Evolutionary conservation across 2,329 filamentous ascomycete genomes (phyloP).

Genomic region (Colletotrichum phormii): DNA sequence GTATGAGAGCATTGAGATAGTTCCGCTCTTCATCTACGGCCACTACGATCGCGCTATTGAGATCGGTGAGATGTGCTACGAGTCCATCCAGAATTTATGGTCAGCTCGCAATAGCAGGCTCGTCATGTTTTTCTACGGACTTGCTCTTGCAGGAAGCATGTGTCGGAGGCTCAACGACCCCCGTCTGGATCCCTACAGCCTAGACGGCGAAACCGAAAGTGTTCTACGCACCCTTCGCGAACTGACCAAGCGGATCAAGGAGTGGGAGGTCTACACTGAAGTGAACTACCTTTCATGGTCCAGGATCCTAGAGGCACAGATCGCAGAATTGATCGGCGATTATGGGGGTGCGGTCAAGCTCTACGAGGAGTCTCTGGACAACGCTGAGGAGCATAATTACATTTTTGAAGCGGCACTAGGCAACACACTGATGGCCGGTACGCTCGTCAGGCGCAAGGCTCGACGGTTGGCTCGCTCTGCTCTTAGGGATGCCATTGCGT

Average conservation of each 20-base stretch:
- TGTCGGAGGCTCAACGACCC: constrained; percentile 63
- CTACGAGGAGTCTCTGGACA: constrained; percentile 80
- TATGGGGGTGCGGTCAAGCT: constrained; percentile 69
- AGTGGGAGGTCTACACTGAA: constrained; percentile 72
- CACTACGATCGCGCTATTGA: constrained; percentile 71
- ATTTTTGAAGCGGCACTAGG: constrained; percentile 78
- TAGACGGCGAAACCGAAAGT: constrained; percentile 56
- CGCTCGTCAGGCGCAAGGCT: constrained; percentile 73
- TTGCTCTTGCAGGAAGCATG: constrained; percentile 65
- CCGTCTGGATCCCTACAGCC: constrained; percentile 54
- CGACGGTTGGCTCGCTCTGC: constrained; percentile 76
- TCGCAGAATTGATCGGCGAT: constrained; percentile 70
- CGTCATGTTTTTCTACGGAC: constrained; percentile 69
- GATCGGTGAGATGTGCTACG: constrained; percentile 62
- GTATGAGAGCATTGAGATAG: constrained; percentile 75
- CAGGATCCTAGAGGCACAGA: constrained; percentile 74
- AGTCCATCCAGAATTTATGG: constrained; percentile 64
- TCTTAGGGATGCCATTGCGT: constrained; percentile 73
- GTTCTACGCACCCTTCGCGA: constrained; percentile 65
- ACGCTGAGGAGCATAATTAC: constrained; percentile 75
- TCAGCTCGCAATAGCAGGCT: constrained; percentile 69
- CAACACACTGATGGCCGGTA: constrained; percentile 80
- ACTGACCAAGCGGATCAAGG: constrained; percentile 70
- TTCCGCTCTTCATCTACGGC: constrained; percentile 72
- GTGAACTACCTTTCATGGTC: constrained; percentile 81